Conservation (phyloP, 176 grass and related monocot species). For the Ampelocalamus luodianensis region DNA sequence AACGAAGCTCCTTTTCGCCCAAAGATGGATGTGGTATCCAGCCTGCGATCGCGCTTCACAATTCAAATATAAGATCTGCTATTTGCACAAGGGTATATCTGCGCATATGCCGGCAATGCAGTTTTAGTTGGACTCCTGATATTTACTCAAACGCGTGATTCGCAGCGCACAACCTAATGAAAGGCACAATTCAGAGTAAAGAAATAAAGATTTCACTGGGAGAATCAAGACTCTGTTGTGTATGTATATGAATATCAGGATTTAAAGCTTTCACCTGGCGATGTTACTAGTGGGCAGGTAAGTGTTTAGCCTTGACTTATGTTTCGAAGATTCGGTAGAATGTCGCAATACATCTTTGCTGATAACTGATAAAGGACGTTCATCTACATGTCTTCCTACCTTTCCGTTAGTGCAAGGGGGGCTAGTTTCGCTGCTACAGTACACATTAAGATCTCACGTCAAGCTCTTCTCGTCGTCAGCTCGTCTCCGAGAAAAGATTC, state of each 20-base stretch:
- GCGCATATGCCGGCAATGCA: background rate
- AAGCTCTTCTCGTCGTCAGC: background rate
- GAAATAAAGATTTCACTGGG: background rate
- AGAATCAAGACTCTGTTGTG: background rate
- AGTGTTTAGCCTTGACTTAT: background rate
- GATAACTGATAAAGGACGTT: background rate
- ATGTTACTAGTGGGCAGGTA: background rate
- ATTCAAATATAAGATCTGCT: background rate
- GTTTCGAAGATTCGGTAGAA: background rate
- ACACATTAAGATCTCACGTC: no score
- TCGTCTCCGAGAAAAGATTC: background rate
- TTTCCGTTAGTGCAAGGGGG: no score
- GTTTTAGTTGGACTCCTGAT: background rate
- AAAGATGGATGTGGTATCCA: background rate
- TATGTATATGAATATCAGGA: background rate
- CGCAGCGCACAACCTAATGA: background rate
- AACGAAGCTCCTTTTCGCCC: background rate
- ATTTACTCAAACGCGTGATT: background rate
- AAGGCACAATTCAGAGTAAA: background rate
- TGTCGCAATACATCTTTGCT: background rate
- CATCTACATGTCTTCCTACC: background rate
- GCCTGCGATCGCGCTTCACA: background rate
- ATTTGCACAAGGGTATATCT: background rate
- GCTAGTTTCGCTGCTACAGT: no score
- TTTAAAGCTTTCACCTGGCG: background rate